phyloP scores from a whole-genome alignment of 805 yeast species.

The Teunomyces pallodes region DNA sequence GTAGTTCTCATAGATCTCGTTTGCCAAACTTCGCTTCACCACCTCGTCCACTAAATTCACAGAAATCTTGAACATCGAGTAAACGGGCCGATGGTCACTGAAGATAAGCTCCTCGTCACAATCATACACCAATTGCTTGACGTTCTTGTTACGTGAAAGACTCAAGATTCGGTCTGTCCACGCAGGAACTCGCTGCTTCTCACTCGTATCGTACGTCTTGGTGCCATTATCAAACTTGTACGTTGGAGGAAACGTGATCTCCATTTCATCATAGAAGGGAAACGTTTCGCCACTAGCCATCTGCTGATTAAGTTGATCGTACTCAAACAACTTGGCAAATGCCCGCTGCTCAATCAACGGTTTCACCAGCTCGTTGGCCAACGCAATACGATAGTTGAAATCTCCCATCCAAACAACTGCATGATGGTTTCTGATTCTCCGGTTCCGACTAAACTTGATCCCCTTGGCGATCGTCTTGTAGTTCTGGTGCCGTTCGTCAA shows the following conservation, averaged over 20 bases:
- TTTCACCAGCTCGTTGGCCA: constrained; percentile 75
- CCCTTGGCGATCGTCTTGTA: constrained; percentile 76
- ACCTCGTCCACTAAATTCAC: constrained; percentile 66
- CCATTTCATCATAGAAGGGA: constrained; percentile 75
- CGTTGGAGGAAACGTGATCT: constrained; percentile 80
- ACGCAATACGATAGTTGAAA: constrained; percentile 74
- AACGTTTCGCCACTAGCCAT: constrained; percentile 73
- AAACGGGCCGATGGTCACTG: constrained; percentile 92
- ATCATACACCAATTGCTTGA: constrained; percentile 61
- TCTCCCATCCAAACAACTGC: constrained; percentile 93
- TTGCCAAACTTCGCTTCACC: constrained; percentile 51
- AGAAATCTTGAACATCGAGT: constrained; percentile 62
- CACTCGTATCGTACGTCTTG: constrained; percentile 77
- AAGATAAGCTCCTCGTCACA: constrained; percentile 56
- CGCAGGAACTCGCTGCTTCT: constrained; percentile 88
- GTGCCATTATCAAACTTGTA: constrained; percentile 90
- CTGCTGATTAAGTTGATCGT: constrained; percentile 79
- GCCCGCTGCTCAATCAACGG: constrained; percentile 46
- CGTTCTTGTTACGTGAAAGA: constrained; percentile 50
- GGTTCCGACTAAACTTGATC: constrained; percentile 56
- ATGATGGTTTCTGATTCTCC: constrained; percentile 76
- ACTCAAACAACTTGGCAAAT: constrained; percentile 50
- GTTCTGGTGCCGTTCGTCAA: constrained; percentile 82
- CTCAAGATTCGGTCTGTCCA: constrained; percentile 92
- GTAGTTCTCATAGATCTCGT: constrained; percentile 56